phyloP scores from a whole-genome alignment of 495 filamentous ascomycete genomes.

The Cenococcum geophilum region DNA sequence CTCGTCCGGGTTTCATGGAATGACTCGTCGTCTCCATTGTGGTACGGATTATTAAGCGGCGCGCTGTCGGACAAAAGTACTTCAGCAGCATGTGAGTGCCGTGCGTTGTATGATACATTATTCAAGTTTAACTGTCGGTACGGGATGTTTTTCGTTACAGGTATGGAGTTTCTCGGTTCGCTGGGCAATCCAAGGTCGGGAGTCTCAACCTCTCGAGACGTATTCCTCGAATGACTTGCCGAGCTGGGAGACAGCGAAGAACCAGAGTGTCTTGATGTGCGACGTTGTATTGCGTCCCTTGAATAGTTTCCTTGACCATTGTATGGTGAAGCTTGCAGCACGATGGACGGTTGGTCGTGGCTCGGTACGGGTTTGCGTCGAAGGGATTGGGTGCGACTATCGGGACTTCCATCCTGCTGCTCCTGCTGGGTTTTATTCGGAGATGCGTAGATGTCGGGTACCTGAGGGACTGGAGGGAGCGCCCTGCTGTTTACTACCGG shows the following conservation, averaged over 20 bases:
- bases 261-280: conserved; percentile 26
- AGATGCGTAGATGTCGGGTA: conserved; percentile 2
- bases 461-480: conserved; percentile 15
- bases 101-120: conserved; percentile 21
- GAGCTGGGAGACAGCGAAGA: conserved; percentile 26
- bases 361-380: conserved; percentile 26
- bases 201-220: conserved; percentile 17
- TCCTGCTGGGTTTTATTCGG: neutral
- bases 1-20: conserved; percentile 21
- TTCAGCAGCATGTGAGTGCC: conserved; percentile 25
- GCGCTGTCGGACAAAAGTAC: conserved; percentile 37
- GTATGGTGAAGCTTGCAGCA: conserved; percentile 11
- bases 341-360: conserved; percentile 12
- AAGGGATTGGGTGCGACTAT: conserved; percentile 22
- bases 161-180: conserved; percentile 14
- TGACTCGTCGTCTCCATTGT: conserved; percentile 13
- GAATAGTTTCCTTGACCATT: conserved; percentile 22
- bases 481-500: conserved; percentile 11
- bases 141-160: conserved; percentile 24
- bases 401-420: conserved; percentile 1
- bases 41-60: conserved; percentile 34
- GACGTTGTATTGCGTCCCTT: conserved; percentile 16
- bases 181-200: conserved; percentile 7
- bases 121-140: conserved; percentile 26
- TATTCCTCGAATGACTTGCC: conserved; percentile 23